Base-by-base conservation (phyloP, 2,329 filamentous ascomycete species). In the Teratosphaeria pseudoeucalypti region DNA sequence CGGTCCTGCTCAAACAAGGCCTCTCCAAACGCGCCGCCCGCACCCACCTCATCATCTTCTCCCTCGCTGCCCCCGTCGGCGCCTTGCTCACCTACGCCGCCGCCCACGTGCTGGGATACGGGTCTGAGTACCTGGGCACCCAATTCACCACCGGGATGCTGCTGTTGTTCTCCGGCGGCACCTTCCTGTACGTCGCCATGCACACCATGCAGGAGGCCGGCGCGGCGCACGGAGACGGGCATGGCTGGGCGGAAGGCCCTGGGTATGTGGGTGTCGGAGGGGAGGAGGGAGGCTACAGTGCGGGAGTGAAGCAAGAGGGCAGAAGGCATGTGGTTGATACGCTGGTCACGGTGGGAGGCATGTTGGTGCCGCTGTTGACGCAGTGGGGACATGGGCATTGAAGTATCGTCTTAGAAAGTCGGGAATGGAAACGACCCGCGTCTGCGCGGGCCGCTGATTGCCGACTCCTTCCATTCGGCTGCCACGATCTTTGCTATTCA, bases 161-260 rank as follows among this genome's bases (percentile, higher is more conserved):
- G 52, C 78, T 99, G 9, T 78, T 97, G n/a, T 99, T 99, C 72
- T 96, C 90, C 0, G 94, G 88, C 0, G 94, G 94, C 16, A 99
- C 94, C 0, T 99, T 99, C 71, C 75, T 99, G 87, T 96, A 97
- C 70, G 94, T 99, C 52, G 94, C 94, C 0, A 96, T 97, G 92
- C 94, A 99, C 71, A 91, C 92, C 0, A 96, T 97, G 90, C 89
- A 95, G 71, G 92, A 96, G 12, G 53, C 52, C 2, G 54, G 55
- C 10, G 47, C 54, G 34, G 57, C 34, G 16, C 49, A 57, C 37
- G 49, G n/a, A 53, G 29, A 47, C 10, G 55, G 27, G 49, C 23
- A 60, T 26, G 63, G 62, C n/a, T 62, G 29, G 29, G 29, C 29
- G 5, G 29, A 32, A 7, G 29, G 29, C 29, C 55, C 60, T 23